A percentile compares a stretch with the other conserved stretches of the same genome.
Evolutionary conservation across 768 basidiomycete genomes (phyloP).

Genomic region (Suillus clintonianus): DNA sequence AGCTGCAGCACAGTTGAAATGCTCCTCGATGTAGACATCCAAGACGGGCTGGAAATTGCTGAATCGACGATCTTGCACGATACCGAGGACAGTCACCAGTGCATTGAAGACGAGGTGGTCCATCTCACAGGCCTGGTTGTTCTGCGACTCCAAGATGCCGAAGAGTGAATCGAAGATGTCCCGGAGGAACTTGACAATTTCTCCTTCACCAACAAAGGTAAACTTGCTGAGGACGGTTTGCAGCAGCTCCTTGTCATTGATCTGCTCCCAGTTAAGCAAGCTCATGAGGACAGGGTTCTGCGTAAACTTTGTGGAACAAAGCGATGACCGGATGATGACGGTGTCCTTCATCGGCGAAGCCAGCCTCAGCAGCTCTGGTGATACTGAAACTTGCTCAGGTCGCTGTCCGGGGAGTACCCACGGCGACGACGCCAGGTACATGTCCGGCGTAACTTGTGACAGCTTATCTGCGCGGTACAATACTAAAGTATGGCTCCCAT

Average conservation of each 20-base stretch:
- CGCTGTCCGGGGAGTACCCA: slow-evolving; percentile 57
- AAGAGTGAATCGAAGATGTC: slow-evolving; percentile 94
- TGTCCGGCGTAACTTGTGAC: slow-evolving; percentile 56
- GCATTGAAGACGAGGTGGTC: slow-evolving; percentile 89
- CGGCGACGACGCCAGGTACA: slow-evolving; percentile 74
- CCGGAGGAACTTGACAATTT: slow-evolving; percentile 90
- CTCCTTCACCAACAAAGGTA: slow-evolving; percentile 90
- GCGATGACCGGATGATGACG: slow-evolving; percentile 79
- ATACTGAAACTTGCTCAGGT: slow-evolving; percentile 57
- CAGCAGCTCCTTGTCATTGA: slow-evolving; percentile 64
- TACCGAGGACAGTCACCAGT: slow-evolving; percentile 87
- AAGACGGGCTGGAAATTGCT: slow-evolving; percentile 93
- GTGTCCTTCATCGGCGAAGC: slow-evolving; percentile 77
- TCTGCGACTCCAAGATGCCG: slow-evolving; percentile 75
- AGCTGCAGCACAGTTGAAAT: slow-evolving; percentile 81
- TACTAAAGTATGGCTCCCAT: slow-evolving; percentile 83
- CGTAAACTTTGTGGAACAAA: slow-evolving; percentile 91
- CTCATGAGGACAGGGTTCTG: slow-evolving; percentile 85
- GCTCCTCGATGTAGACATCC: slow-evolving; percentile 89
- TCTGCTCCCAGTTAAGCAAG: slow-evolving; percentile 78
- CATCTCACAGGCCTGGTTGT: slow-evolving; percentile 76
- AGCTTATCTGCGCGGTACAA: slow-evolving; percentile 84
- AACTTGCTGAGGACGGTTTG: slow-evolving; percentile 78
- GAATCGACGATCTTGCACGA: slow-evolving; percentile 92
- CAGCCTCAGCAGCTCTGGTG: slow-evolving; percentile 61